phyloP scores from a whole-genome alignment of 164 flowering plant genomes.

The Berberis thunbergii region DNA sequence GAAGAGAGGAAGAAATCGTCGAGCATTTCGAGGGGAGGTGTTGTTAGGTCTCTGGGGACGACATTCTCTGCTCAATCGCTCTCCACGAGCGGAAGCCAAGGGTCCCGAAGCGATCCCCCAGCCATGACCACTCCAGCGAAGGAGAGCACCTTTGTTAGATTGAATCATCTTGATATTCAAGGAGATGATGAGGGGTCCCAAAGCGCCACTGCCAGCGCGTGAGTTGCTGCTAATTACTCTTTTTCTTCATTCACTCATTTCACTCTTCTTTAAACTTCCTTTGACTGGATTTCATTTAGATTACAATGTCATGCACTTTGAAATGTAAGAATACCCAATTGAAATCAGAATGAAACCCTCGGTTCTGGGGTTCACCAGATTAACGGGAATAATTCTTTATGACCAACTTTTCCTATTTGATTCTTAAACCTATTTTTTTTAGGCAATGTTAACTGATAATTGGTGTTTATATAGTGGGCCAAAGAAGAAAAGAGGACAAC shows the following conservation, averaged over 20 bases:
- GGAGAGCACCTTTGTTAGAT: constrained; percentile 42
- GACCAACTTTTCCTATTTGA: too few species aligned
- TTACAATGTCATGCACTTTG: too few species aligned
- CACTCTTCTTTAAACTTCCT: too few species aligned
- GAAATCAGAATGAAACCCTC: too few species aligned
- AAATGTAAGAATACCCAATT: too few species aligned
- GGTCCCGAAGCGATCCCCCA: constrained; percentile 75
- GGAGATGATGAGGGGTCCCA: constrained; percentile 70
- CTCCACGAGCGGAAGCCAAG: constrained; percentile 85
- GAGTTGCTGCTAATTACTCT: constrained; percentile 11
- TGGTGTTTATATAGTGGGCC: constrained; percentile 31
- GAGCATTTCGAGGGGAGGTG: constrained; percentile 29
- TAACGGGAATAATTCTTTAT: too few species aligned
- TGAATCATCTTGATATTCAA: constrained; percentile 67
- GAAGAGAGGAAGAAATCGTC: constrained; percentile 35
- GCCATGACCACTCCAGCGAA: constrained; percentile 58
- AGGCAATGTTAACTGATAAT: not conserved
- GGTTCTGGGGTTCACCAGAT: too few species aligned
- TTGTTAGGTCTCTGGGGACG: constrained; percentile 55
- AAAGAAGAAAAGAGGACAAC: constrained; percentile 86
- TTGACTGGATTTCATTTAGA: too few species aligned
- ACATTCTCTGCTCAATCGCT: constrained; percentile 72
- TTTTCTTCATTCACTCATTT: not conserved
- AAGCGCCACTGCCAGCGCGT: constrained; percentile 53
- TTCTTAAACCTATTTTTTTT: too few species aligned